Evolutionary conservation across 2,329 filamentous ascomycete genomes (phyloP), one percentile per base, ranked within the genome.

Genomic region (Graphium sp.): DNA sequence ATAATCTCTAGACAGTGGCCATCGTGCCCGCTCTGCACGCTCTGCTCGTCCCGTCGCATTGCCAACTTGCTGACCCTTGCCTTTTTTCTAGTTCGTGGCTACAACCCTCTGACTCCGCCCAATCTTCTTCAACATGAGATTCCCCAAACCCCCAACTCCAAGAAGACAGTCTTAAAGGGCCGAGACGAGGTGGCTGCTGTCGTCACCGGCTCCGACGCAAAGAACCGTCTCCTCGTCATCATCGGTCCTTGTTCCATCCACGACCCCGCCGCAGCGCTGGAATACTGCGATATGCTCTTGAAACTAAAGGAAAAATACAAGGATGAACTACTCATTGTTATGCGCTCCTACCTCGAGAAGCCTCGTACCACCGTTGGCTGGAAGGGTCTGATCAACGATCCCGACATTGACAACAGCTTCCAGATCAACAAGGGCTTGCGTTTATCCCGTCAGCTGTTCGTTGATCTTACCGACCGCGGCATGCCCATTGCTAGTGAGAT

Each of bases 351-450:
- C 68, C 77, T 98, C 29, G 89, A 98, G 66, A 98, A 98, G 67
- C 89, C 89, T 23, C 77, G 89, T 35, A 98, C 89, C 28, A 98
- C 89, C 1, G 85, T 98, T 28, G 89, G 89, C 49, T 98, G 89
- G 89, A 98, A 98, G 61, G 89, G 89, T 29, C 66, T 98, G 52
- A 94, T 98, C 66, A 98, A 98, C 57, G 89, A 98, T 53, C 89
- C 89, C 3, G 85, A 95, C 46, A 93, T 98, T 50, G 83, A 98
- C 54, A 77, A 89, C 52, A 89, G 78, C 47, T 98, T 80, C 76
- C 73, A 93, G 60, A 98, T 98, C 64, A 98, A 98, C 73, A 95
- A 95, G 66, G 89, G 89, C 30, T 68, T 98, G 32, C 74, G 83
- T 18, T 74, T 93, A 32, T 87, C 81, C n/a, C 71, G 89, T 43